phyloP scores from a whole-genome alignment of 306 rosid species.

The Biancaea sappan region DNA sequence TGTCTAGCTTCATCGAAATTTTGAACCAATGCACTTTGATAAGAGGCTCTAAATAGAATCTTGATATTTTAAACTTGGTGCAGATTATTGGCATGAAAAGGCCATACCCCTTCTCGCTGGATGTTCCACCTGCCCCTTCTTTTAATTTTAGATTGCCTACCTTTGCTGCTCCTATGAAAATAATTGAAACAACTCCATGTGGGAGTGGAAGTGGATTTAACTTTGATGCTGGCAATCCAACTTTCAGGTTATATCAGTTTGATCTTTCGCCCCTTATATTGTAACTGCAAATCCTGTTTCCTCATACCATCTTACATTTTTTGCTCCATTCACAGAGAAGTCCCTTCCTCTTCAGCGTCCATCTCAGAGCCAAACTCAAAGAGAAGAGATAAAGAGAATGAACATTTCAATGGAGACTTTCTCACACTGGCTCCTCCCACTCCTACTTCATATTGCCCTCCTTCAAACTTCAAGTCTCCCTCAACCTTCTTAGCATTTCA shows the following conservation, averaged over 20 bases:
- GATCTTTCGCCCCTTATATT: constrained; percentile 5
- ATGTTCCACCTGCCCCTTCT: constrained; percentile 44
- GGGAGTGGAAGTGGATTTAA: constrained; percentile 40
- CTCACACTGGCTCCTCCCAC: constrained; percentile 63
- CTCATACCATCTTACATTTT: constrained; percentile 20
- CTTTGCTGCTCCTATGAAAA: constrained; percentile 45
- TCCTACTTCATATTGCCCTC: constrained; percentile 38
- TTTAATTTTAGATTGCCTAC: constrained; percentile 46
- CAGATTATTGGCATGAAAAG: constrained; percentile 75
- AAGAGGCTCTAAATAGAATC: not conserved
- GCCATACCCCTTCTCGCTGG: constrained; percentile 59
- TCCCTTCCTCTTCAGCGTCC: constrained; percentile 48
- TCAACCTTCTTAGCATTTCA: constrained; percentile 35
- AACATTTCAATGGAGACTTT: constrained; percentile 48
- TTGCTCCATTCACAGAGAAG: constrained; percentile 54
- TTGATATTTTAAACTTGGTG: constrained; percentile 14
- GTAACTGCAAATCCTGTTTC: constrained; percentile 9
- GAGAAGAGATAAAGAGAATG: constrained; percentile 41
- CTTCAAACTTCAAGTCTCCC: constrained; percentile 39
- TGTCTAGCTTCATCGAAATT: constrained; percentile 9
- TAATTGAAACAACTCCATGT: constrained; percentile 40
- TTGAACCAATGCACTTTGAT: not conserved
- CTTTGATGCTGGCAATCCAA: constrained; percentile 38
- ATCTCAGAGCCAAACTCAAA: constrained; percentile 44
- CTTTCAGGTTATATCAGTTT: constrained; percentile 51